These are phyloP conservation scores for Coprinopsis cinerea DNA, from an alignment of 768 basidiomycete genomes.

Conservation along the genomic window DNA sequence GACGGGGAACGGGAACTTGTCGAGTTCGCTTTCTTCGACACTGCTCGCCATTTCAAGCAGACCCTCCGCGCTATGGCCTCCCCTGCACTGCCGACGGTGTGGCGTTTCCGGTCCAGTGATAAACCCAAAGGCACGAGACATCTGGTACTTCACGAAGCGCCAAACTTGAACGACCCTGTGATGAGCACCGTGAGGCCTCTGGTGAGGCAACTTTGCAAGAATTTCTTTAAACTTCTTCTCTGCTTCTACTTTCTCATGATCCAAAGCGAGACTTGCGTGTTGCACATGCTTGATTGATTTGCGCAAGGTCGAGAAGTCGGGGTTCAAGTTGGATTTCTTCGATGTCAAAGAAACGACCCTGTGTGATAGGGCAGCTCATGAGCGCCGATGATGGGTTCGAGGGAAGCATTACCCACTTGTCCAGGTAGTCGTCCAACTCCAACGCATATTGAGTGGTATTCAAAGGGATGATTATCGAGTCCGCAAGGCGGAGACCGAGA, in stretches of 20 bases:
- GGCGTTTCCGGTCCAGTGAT: not conserved
- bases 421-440: conserved; percentile 53
- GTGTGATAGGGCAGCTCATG: conserved; percentile 24
- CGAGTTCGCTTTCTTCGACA: not conserved
- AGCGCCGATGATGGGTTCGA: not conserved
- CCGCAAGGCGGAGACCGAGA: conserved; percentile 50
- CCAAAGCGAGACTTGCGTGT: conserved; percentile 44
- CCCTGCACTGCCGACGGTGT: not conserved
- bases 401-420: conserved; percentile 33
- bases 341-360: conserved; percentile 45
- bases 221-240: conserved; percentile 43
- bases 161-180: conserved; percentile 33
- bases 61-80: not conserved
- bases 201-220: conserved; percentile 22
- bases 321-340: conserved; percentile 31
- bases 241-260: conserved; percentile 48
- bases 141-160: conserved; percentile 42
- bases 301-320: conserved; percentile 37
- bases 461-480: conserved; percentile 58
- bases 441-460: conserved; percentile 70
- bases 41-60: not conserved
- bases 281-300: conserved; percentile 42
- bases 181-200: conserved; percentile 1
- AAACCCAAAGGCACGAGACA: conserved; percentile 26
- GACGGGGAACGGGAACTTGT: conserved; percentile 26